Evolutionary conservation across 1,139 yeast genomes (phyloP).

Genomic region (Candida gigantensis): DNA sequence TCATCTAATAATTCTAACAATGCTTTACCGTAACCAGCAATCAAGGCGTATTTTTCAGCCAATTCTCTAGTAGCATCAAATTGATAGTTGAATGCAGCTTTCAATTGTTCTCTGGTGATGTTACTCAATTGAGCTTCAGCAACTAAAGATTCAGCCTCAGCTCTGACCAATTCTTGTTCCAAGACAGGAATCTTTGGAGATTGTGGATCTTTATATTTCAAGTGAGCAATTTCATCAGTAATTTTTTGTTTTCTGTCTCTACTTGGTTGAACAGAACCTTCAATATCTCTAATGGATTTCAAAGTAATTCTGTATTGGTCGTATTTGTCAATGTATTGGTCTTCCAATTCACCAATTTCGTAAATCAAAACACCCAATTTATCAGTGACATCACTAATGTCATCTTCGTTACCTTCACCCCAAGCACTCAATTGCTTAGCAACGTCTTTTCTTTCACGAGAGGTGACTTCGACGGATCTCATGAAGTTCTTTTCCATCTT

Average conservation of each 20-base stretch:
- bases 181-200: slow-evolving; percentile 92
- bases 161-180: slow-evolving; percentile 98
- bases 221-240: slow-evolving; percentile 95
- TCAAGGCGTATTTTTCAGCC: slow-evolving; percentile 93
- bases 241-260: slow-evolving; percentile 97
- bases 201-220: slow-evolving; percentile 97
- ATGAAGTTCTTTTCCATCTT: slow-evolving; percentile 96
- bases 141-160: slow-evolving; percentile 97
- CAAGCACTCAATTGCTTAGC: slow-evolving; percentile 94
- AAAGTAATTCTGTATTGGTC: slow-evolving; percentile 97
- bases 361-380: slow-evolving; percentile 92
- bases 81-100: slow-evolving; percentile 96
- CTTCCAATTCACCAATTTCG: slow-evolving; percentile 97
- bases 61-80: slow-evolving; percentile 96
- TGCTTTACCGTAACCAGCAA: slow-evolving; percentile 99
- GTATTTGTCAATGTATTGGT: slow-evolving; percentile 95
- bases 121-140: slow-evolving; percentile 99
- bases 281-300: slow-evolving; percentile 94
- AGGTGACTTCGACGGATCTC: slow-evolving; percentile 90
- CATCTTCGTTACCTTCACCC: slow-evolving; percentile 99
- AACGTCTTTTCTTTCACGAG: slow-evolving; percentile 93
- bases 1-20: slow-evolving; percentile 93
- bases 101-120: slow-evolving; percentile 95
- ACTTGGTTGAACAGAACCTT: slow-evolving; percentile 96
- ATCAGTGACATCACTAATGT: slow-evolving; percentile 95